Percentiles rank a stretch among this genome's conserved stretches.
Conservation (phyloP, 345 rosid genomes). For the Ceriops zippeliana region DNA sequence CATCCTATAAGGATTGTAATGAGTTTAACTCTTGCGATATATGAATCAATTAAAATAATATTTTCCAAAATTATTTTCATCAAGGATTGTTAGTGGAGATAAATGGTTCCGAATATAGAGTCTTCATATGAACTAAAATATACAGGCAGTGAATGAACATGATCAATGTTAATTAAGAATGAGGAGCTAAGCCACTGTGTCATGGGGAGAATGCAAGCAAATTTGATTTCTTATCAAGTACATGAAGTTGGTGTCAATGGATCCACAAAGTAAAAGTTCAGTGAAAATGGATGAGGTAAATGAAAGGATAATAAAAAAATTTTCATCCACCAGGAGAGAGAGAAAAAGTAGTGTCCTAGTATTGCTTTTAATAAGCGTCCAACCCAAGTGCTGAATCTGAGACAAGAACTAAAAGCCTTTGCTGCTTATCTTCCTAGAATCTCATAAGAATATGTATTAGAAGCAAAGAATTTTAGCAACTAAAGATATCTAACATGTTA, state of each 20-base stretch:
- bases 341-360: neutral
- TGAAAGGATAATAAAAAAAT: neutral
- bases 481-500: neutral
- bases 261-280: neutral
- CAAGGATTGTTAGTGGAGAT: neutral
- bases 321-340: too few species aligned
- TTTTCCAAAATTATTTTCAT: neutral
- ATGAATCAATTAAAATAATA: neutral
- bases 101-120: neutral
- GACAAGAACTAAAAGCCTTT: too few species aligned
- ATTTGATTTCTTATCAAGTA: neutral
- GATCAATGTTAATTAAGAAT: neutral
- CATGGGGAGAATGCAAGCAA: neutral
- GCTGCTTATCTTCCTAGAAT: too few species aligned
- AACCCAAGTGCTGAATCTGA: too few species aligned
- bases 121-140: neutral
- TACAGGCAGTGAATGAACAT: neutral
- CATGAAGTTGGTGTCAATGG: neutral
- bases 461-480: neutral
- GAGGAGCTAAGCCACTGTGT: neutral
- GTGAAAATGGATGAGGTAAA: neutral
- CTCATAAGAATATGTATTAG: neutral
- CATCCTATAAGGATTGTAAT: too few species aligned
- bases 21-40: neutral
- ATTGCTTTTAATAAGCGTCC: neutral